Evolutionary conservation across 495 filamentous ascomycete genomes (phyloP), one percentile per base, ranked within the genome.

Genomic region (Xylaria longipes): DNA sequence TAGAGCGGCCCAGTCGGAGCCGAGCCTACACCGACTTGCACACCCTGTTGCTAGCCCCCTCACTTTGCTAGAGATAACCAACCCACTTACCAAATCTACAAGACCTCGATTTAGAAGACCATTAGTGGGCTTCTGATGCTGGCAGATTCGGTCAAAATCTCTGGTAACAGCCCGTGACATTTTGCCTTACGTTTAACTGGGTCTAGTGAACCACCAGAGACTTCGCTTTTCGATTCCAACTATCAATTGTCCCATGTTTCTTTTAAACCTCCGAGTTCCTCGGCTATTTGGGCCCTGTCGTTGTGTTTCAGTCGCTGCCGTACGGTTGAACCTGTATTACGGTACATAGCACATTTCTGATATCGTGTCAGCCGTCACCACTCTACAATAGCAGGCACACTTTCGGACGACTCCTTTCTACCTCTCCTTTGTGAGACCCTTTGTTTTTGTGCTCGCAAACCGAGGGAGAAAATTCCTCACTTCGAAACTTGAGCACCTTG

Each of bases 21-120:
- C 48, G 65, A 67, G 33, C 35, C 29, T 70, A 63, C 68, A 54
- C 68, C 60, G 60, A 64, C 58, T 64, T 43, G 46, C 41, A 39
- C 31, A 52, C 66, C 37, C 35, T 33, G 35, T 45, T 56, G 17
- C 22, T 45, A 22, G 46, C 46, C 58, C 68, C 58, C 45, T 64
- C 58, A 46, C 33, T 54, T 58, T 45, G 9, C 35, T 61, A 43
- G 33, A 33, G 20, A 22, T 45, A 14, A 41, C 46, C 4, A 60
- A 46, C 45, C 45, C 43, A 22, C 46, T 20, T 43, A 56, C 35
- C 68, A 43, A 56, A 35, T 50, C 39, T 52, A 22, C 58, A 15
- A 50, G 68, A 22, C 22, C 31, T 27, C 9, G 48, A 35, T 31
- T 33, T 14, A 54, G 45, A 64, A 62, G 15, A 22, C 15, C 43